Evolutionary conservation across 2,329 filamentous ascomycete species (phyloP).

Genomic region (Talaromyces sp.): DNA sequence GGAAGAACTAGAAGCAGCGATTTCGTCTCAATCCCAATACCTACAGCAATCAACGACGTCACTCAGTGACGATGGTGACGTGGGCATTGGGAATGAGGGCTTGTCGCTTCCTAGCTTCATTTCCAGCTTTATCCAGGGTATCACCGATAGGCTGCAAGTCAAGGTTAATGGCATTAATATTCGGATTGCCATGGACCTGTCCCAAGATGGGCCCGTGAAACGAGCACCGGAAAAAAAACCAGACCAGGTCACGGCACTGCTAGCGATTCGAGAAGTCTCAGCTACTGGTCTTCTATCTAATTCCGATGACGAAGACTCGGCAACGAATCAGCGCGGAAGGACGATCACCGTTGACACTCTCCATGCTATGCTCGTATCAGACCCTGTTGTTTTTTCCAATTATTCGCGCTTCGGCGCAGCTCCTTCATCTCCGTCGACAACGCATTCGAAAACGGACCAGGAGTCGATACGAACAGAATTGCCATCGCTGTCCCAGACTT

Average conservation of each 20-base stretch:
- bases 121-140: conserved; percentile 55
- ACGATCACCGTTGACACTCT: conserved; percentile 43
- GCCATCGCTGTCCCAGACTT: conserved; percentile 22
- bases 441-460: conserved; percentile 25
- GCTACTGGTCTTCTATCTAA: conserved; percentile 26
- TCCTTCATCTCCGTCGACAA: conserved; percentile 28
- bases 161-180: conserved; percentile 50
- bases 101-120: conserved; percentile 57
- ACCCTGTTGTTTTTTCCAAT: conserved; percentile 45
- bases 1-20: conserved; percentile 54
- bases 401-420: conserved; percentile 35
- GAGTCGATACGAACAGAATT: conserved; percentile 23
- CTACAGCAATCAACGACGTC: conserved; percentile 48
- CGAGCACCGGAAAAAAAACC: conserved; percentile 29
- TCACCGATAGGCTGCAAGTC: conserved; percentile 54
- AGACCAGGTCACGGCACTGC: conserved; percentile 32
- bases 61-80: conserved; percentile 41
- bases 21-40: conserved; percentile 48
- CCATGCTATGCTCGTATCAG: conserved; percentile 44
- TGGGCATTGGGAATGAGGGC: conserved; percentile 49
- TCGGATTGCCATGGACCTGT: conserved; percentile 47
- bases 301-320: neutral
- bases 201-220: conserved; percentile 34
- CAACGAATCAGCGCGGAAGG: conserved; percentile 21
- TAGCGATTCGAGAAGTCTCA: conserved; percentile 32